These are phyloP conservation scores for Camelina hispida DNA, from an alignment of 345 rosid genomes.

Conservation along the genomic window DNA sequence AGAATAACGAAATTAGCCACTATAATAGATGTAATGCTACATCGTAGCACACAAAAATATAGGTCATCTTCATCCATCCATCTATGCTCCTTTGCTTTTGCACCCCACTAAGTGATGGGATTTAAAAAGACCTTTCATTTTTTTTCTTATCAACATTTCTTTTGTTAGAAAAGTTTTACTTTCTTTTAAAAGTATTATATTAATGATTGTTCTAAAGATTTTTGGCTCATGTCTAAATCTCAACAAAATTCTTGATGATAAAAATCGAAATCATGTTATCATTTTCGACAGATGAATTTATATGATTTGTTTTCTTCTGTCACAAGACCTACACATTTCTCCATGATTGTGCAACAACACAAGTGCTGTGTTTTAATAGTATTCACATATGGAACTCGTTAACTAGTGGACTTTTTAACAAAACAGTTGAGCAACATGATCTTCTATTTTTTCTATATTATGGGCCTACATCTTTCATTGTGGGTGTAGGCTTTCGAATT, in stretches of 20 bases:
- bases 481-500: constrained; percentile 1
- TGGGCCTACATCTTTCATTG: constrained; percentile 30
- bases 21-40: constrained; percentile 23
- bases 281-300: constrained; percentile 12
- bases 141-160: constrained; percentile 6
- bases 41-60: constrained; percentile 23
- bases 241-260: constrained; percentile 27
- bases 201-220: constrained; percentile 17
- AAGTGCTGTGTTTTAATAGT: neutral
- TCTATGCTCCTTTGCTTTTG: constrained; percentile 27
- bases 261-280: constrained; percentile 24
- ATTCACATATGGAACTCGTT: constrained; percentile 42
- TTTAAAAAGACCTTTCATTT: constrained; percentile 31
- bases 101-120: constrained; percentile 40
- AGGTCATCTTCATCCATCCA: constrained; percentile 34
- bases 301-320: constrained; percentile 35
- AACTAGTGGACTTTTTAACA: constrained; percentile 37
- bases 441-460: constrained; percentile 6
- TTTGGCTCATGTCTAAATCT: constrained; percentile 38
- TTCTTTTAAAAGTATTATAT: constrained; percentile 15
- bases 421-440: constrained; percentile 20
- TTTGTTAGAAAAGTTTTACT: neutral
- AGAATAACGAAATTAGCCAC: constrained; percentile 21
- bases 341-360: constrained; percentile 14
- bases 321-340: constrained; percentile 32